Percentiles rank a stretch among this genome's conserved stretches.
phyloP scores from a whole-genome alignment of 306 rosid genomes.

The Quercus cerris region DNA sequence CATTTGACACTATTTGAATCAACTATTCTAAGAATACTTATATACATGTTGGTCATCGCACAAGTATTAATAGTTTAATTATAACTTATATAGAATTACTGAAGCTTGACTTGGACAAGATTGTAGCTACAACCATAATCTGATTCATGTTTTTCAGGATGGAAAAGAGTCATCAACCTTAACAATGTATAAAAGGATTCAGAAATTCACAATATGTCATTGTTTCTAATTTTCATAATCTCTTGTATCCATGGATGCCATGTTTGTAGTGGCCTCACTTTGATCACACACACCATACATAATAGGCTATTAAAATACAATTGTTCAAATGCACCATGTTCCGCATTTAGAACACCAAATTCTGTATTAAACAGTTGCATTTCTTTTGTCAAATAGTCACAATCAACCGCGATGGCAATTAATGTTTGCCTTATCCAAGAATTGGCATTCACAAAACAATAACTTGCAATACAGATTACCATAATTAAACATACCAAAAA shows the following conservation, averaged over 20 bases:
- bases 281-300: not conserved
- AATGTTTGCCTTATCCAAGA: not conserved
- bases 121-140: not conserved
- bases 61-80: not conserved
- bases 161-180: not conserved
- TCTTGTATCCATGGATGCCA: not conserved
- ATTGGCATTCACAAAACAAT: not conserved
- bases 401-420: too few relatives aligned
- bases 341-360: not conserved
- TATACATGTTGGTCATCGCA: too few relatives aligned
- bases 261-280: not conserved
- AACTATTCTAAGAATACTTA: not conserved
- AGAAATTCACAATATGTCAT: not conserved
- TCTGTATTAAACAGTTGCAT: not conserved
- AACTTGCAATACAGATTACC: not conserved
- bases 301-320: not conserved
- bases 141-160: not conserved
- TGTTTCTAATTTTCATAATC: not conserved
- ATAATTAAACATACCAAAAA: too few relatives aligned
- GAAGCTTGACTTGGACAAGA: not conserved
- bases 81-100: not conserved
- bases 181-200: not conserved
- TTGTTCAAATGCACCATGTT: not conserved
- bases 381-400: too few relatives aligned
- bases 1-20: not conserved